Evolutionary conservation across 2,329 filamentous ascomycete genomes (phyloP).

Genomic region (Cadophora sp.): DNA sequence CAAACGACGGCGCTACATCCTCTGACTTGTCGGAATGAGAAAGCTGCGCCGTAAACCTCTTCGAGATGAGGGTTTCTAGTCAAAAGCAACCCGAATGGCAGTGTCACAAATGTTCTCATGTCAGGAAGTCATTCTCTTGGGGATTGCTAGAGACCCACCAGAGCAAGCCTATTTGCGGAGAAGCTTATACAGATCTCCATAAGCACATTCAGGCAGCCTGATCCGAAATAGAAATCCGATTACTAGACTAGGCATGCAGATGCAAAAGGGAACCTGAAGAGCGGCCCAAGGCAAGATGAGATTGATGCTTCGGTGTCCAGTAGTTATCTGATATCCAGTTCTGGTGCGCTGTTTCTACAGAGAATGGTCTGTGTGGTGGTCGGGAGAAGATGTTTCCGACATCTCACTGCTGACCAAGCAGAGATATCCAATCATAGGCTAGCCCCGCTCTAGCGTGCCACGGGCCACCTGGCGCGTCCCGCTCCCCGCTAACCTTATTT

Average conservation of each 20-base stretch:
- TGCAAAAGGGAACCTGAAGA: neutral
- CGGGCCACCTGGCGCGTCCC: neutral
- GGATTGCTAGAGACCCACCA: neutral
- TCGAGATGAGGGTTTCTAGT: neutral
- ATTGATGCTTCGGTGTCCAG: neutral
- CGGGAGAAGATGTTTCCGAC: slow-evolving; percentile 1
- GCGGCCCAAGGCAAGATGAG: neutral
- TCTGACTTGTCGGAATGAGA: too few relatives aligned
- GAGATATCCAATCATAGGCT: neutral
- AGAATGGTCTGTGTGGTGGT: neutral
- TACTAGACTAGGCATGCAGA: neutral
- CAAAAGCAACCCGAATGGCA: neutral
- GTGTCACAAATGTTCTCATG: neutral
- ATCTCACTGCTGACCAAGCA: slow-evolving; percentile 8
- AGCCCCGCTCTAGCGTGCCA: neutral
- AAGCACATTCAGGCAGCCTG: slow-evolving; percentile 14
- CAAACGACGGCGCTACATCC: neutral
- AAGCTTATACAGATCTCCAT: slow-evolving; percentile 6
- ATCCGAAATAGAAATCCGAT: neutral
- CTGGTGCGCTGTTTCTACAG: neutral
- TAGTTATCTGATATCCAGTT: neutral
- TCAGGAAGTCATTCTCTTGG: neutral
- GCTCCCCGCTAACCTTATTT: slow-evolving; percentile 15
- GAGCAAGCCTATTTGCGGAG: neutral
- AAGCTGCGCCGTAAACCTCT: too few relatives aligned